Conservation (phyloP, 768 basidiomycete species). For the Leccinellum rugosiceps region DNA sequence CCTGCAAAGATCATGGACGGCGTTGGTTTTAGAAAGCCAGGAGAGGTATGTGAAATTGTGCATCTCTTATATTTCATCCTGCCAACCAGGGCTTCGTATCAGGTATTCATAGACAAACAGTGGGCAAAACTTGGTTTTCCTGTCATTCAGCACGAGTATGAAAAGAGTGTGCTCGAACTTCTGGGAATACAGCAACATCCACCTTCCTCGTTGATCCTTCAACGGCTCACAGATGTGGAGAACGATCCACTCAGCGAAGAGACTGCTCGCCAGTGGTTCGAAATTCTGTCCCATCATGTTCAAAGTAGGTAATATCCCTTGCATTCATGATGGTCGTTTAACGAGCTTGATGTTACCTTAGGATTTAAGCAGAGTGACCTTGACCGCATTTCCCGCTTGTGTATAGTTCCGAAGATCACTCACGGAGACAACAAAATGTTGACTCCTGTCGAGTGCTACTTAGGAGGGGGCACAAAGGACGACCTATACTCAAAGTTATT, state of each 20-base stretch:
- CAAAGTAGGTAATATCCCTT: conserved; percentile 39
- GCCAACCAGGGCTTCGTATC: no score
- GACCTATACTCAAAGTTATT: conserved; percentile 79
- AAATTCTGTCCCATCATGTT: conserved; percentile 55
- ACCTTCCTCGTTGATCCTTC: no score
- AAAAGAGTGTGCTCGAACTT: no score
- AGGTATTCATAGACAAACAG: no score
- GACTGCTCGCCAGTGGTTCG: conserved; percentile 62
- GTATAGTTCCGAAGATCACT: conserved; percentile 60
- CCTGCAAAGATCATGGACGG: no score
- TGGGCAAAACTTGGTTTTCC: no score
- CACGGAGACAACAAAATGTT: conserved; percentile 37
- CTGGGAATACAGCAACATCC: no score
- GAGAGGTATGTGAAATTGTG: no score
- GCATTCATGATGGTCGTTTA: conserved; percentile 41
- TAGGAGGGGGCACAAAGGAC: conserved; percentile 46
- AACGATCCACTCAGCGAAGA: conserved; percentile 25
- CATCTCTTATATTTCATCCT: no score
- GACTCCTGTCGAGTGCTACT: conserved; percentile 65
- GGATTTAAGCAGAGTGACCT: conserved; percentile 53
- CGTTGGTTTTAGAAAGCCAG: no score
- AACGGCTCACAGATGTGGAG: no score
- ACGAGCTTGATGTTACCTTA: conserved; percentile 30
- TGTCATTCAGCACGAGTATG: no score
- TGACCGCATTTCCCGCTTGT: conserved; percentile 47